Evolutionary conservation across 2,329 filamentous ascomycete species (phyloP), one percentile per base, ranked within the genome.

Genomic region (Teratosphaeria zuluensis): DNA sequence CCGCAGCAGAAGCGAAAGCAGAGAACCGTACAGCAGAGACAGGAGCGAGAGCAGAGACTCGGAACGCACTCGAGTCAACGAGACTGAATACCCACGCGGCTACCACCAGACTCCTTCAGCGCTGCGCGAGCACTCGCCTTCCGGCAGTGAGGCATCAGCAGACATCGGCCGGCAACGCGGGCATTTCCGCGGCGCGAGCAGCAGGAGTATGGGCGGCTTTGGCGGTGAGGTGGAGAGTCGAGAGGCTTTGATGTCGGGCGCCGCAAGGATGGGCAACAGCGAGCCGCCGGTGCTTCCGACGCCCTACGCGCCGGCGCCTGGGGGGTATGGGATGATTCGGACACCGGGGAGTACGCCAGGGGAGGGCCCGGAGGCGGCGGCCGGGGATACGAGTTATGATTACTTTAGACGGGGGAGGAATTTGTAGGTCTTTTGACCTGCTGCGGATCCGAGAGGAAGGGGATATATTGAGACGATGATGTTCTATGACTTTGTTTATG

Each of bases 51-150:
- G 68, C 19, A 62, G 68, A 21, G 70, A 71, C 53, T 71, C 68
- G 0, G 66, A 70, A 8, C 55, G 66, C 0, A 72, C 72, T 3
- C 62, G 65, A 24, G 65, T 63, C 9, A 73, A 70, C 0, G 70
- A 1, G 61, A 67, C 0, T 58, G 63, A 1, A 75, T 80, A 80
- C 60, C 77, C 78, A 2, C 65, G 70, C 0, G 78, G 78, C 6
- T 80, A 80, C 60, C 78, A 80, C 60, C 70, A 72, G 11, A 78
- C 78, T 12, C 76, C 76, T 1, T 68, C 67, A 4, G 67, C 70
- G 14, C 64, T 77, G 14, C 69, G 77, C 8, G 76, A 76, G 21
- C 72, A 75, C 38, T 77, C 74, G 32, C 76, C 76, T 0, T 71
- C 70, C 32, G 72, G 73, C 1, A 66, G 64, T 38, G 62, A 66